Evolutionary conservation across 805 yeast genomes (phyloP), one percentile per base, ranked within the genome.

Genomic region (Ascoidea asiatica): DNA sequence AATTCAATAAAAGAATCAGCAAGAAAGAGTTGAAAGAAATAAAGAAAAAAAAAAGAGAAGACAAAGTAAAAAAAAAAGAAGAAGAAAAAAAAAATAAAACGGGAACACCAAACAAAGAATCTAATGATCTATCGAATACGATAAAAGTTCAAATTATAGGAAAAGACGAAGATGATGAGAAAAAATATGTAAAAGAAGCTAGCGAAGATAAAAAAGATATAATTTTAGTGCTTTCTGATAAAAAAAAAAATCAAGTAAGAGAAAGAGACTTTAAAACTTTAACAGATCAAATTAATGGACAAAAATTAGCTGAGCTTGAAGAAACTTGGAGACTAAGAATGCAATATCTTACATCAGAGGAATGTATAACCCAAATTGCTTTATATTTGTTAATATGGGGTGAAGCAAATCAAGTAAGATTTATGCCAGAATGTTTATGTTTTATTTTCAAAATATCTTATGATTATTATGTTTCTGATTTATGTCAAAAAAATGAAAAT

Each of bases 371-470:
- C 15, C 95, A 87, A 50, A 51, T 87, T 17, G 76, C 84, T 0
- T 60, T 87, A 5, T 88, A 79, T 54, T 65, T 87, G 11, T 58
- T 84, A 45, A 73, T 84, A 49, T 87, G 96, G 96, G 94, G 95
- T 1, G 96, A 87, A 57, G 87, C 95, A 0, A 85, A 83, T 55
- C 88, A 85, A 52, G 56, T 87, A 2, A 68, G 96, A 49, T 87
- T 83, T 53, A 79, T 87, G 77, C 95, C 96, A 0, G 96, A 87
- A 56, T 85, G 95, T 53, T 57, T 87, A 19, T 85, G 94, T 49
- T 87, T 88, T 52, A 74, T 87, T 21, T 86, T 79, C 65, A 84
- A 86, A 54, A 81, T 94, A 52, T 86, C 94, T 42, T 72, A 73
- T 41, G 89, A 82, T 54, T 71, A 71, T 52, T 81, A 70, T 52